Evolutionary conservation across 2,329 filamentous ascomycete species (phyloP).

Genomic region (Tolypocladium inflatum): DNA sequence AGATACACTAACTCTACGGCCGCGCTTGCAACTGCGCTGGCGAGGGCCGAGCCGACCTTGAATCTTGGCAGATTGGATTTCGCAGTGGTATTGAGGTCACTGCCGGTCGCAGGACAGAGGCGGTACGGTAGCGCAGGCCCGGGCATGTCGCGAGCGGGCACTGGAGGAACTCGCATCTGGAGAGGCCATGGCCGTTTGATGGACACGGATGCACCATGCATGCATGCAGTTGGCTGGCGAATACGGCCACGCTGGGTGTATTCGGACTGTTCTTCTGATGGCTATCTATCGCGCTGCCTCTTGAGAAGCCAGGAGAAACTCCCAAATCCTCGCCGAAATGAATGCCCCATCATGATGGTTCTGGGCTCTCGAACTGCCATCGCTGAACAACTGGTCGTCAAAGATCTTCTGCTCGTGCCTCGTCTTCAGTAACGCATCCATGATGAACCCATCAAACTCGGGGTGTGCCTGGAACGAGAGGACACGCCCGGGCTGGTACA

Average conservation of each 20-base stretch:
- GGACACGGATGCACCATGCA: neutral
- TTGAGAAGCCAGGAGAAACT: constrained; percentile 8
- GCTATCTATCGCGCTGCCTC: no score
- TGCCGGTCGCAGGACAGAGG: no score
- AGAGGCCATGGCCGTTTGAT: neutral
- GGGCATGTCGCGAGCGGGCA: neutral
- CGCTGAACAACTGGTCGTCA: constrained; percentile 14
- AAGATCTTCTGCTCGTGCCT: constrained; percentile 17
- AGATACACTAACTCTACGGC: neutral
- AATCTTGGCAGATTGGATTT: neutral
- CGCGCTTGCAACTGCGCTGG: neutral
- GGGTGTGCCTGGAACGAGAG: constrained; percentile 34
- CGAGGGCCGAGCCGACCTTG: neutral
- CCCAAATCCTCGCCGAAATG: constrained; percentile 16
- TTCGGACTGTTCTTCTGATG: neutral
- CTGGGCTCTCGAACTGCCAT: constrained; percentile 15
- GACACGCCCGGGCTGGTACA: constrained; percentile 24
- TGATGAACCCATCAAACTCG: constrained; percentile 28
- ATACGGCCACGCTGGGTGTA: neutral
- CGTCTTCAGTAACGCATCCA: constrained; percentile 19
- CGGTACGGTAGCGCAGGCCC: neutral
- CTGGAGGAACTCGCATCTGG: neutral
- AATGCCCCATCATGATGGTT: constrained; percentile 17
- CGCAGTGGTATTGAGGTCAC: no score
- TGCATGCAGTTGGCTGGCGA: neutral